phyloP scores from a whole-genome alignment of 345 rosid species.

The Populus euphratica region DNA sequence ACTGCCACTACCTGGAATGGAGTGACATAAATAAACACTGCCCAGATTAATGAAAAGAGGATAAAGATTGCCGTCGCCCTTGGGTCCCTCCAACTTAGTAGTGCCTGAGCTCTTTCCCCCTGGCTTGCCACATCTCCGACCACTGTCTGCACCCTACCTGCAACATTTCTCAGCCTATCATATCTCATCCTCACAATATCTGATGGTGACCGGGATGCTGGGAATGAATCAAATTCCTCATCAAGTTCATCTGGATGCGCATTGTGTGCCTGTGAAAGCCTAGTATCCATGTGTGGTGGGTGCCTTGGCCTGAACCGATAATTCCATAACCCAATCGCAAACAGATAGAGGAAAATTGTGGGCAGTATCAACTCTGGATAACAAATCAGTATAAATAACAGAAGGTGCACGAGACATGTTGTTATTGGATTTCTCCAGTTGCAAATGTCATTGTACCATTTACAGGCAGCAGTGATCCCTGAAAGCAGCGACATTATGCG shows the following conservation, averaged over 20 bases:
- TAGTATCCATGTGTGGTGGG: constrained; percentile 31
- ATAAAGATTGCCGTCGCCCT: constrained; percentile 34
- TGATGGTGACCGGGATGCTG: constrained; percentile 9
- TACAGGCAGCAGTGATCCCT: constrained; percentile 21
- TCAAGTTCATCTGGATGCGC: constrained; percentile 30
- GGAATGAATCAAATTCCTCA: constrained; percentile 30
- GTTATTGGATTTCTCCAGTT: constrained; percentile 35
- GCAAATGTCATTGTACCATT: constrained; percentile 30
- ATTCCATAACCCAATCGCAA: constrained; percentile 33
- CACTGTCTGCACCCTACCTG: constrained; percentile 28
- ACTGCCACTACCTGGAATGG: constrained; percentile 32
- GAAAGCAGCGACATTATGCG: constrained; percentile 27
- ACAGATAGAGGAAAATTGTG: constrained; percentile 28
- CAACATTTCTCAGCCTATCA: constrained; percentile 30
- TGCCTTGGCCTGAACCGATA: constrained; percentile 31
- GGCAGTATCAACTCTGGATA: constrained; percentile 32
- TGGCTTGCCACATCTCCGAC: constrained; percentile 35
- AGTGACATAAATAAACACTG: constrained; percentile 31
- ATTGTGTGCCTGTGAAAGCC: constrained; percentile 21
- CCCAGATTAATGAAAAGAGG: constrained; percentile 23
- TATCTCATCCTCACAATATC: constrained; percentile 33
- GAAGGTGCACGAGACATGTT: constrained; percentile 24
- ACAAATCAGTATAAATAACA: constrained; percentile 33
- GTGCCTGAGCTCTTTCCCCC: constrained; percentile 28
- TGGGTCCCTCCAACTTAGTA: constrained; percentile 33